Conservation (phyloP, 2,329 filamentous ascomycete genomes). For the Fusarium brevicatenulatum region DNA sequence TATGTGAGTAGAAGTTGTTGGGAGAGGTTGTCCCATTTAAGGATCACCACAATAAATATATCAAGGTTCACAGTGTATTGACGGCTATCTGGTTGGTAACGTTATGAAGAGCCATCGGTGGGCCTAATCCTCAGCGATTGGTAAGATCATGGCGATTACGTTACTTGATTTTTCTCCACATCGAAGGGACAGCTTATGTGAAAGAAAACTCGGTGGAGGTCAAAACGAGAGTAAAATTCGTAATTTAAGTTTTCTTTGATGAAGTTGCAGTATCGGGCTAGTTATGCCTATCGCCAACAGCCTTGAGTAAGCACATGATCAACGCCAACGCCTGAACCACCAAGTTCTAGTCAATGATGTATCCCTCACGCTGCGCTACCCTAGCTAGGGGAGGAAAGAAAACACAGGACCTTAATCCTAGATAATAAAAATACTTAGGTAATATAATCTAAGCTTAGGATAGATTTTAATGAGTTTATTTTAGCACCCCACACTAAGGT, state of each 20-base stretch:
- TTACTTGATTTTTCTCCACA: not conserved
- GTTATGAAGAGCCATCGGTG: not conserved
- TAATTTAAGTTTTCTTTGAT: not conserved
- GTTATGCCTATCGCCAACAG: too few relatives aligned
- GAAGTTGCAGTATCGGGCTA: not conserved
- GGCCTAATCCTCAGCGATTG: not conserved
- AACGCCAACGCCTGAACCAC: not conserved
- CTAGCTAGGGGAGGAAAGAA: too few relatives aligned
- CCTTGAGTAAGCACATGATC: too few relatives aligned
- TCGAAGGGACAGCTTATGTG: not conserved
- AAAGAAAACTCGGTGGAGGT: not conserved
- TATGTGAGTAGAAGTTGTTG: accelerated
- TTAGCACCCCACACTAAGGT: too few relatives aligned
- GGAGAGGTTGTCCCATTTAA: not conserved
- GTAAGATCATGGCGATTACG: not conserved
- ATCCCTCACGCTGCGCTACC: not conserved
- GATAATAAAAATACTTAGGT: too few relatives aligned
- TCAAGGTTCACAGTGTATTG: not conserved
- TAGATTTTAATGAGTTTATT: too few relatives aligned
- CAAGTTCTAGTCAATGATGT: accelerated
- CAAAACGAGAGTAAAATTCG: not conserved
- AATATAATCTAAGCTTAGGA: too few relatives aligned
- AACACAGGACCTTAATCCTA: too few relatives aligned
- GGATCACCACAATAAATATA: too few relatives aligned
- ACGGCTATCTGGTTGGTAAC: not conserved